phyloP scores from a whole-genome alignment of 2,329 filamentous ascomycete species.

The Xylariomycetidae sp. region DNA sequence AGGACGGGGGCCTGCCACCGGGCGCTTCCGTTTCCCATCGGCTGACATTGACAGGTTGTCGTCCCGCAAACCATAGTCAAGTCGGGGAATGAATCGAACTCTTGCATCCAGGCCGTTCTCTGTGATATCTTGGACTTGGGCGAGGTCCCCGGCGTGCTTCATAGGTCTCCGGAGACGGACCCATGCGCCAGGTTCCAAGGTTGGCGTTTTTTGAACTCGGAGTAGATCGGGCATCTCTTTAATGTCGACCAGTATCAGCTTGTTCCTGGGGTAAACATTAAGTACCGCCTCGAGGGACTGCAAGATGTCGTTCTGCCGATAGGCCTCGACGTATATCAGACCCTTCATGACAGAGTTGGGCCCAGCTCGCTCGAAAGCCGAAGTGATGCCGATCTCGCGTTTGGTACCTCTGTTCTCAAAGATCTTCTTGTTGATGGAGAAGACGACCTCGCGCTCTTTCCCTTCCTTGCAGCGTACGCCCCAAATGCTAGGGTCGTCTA shows the following conservation, averaged over 20 bases:
- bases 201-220: constrained; percentile 79
- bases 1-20: constrained; percentile 62
- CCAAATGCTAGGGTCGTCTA: constrained; percentile 96
- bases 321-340: constrained; percentile 91
- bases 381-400: constrained; percentile 77
- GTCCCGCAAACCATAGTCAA: constrained; percentile 88
- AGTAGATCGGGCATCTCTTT: constrained; percentile 98
- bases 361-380: constrained; percentile 84
- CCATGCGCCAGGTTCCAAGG: constrained; percentile 82
- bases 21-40: constrained; percentile 77
- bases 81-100: constrained; percentile 80
- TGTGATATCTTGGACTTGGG: constrained; percentile 87
- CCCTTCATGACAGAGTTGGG: constrained; percentile 80
- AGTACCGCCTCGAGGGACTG: constrained; percentile 77
- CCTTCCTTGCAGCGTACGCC: constrained; percentile 88
- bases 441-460: constrained; percentile 89
- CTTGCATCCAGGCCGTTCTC: constrained; percentile 87
- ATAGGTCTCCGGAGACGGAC: constrained; percentile 78
- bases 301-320: constrained; percentile 79
- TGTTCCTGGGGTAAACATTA: constrained; percentile 84
- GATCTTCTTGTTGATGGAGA: constrained; percentile 81
- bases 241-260: constrained; percentile 84
- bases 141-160: constrained; percentile 84
- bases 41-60: constrained; percentile 49
- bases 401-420: constrained; percentile 75